Base-by-base conservation (phyloP, 352 stramenopile genomes). In the Phytophthora agathidicida region DNA sequence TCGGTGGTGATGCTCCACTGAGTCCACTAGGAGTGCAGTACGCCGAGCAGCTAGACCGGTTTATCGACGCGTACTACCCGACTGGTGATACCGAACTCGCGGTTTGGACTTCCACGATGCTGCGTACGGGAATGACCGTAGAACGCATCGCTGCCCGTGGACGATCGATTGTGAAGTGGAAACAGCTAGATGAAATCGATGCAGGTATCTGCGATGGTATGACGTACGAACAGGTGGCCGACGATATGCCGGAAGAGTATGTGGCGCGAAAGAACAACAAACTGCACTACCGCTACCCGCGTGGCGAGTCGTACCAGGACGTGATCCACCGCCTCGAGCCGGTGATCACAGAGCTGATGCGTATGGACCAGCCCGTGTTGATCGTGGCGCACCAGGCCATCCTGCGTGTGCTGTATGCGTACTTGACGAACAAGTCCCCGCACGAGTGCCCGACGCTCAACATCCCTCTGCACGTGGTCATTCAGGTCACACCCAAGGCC, bases 101-200 rank as follows among this genome's bases (percentile, higher is more conserved):
- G 5, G 87, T 99, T n/a, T 99, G 96, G 96, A 99, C 96, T 5
- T 98, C 91, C 11, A 99, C 94, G 17, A 89, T 99, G 71, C 73
- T 93, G 55, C 89, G 97, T 14, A 99, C 97, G 23, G 92, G 96
- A n/a, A 96, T 99, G 81, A 99, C 97, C 0, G 95, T 98, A 9
- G 82, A 98, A 71, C 80, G 83, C 17, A 92, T 94, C 43, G 46
- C 78, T 89, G 30, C 82, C 58, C 44, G 86, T 77, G 31, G 72
- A 13, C 28, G 74, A 23, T 59, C 70, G 17, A 82, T 96, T 56
- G 82, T 94, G 26, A 93, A 91, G 63, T 95, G 86, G 88, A 92
- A 94, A 68, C 86, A 95, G 53, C 77, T 99, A 7, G 96, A 99
- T 61, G 96, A 99, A 78, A 94, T 99, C 31, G 97, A 99, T 68